Percentiles rank a stretch among this genome's conserved stretches.
phyloP scores from a whole-genome alignment of 257 asterid genomes.

The Leonotis leonurus region DNA sequence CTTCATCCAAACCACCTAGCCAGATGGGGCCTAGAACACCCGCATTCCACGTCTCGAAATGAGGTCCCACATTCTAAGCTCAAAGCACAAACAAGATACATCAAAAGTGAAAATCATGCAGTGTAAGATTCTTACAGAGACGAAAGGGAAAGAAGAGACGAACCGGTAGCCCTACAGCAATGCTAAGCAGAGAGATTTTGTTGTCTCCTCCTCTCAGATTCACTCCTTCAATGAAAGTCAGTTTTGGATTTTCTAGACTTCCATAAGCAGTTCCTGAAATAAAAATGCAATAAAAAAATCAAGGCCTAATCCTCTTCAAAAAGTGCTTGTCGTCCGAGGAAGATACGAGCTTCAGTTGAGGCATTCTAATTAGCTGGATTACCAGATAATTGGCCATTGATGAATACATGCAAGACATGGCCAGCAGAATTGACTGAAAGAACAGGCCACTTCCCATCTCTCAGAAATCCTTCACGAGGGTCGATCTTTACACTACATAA shows the following conservation, averaged over 20 bases:
- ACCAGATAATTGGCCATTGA: conserved; percentile 88
- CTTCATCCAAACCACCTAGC: conserved; percentile 79
- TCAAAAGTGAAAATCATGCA: not conserved
- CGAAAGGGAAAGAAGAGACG: conserved; percentile 20
- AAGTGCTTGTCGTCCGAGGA: too few species aligned
- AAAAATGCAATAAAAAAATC: conserved; percentile 1
- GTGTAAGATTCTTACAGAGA: not conserved
- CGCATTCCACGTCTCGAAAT: conserved; percentile 83
- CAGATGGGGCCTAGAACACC: conserved; percentile 91
- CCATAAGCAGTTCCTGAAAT: conserved; percentile 84
- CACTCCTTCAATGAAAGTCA: conserved; percentile 67
- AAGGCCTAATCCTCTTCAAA: not conserved
- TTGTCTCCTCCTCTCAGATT: conserved; percentile 76
- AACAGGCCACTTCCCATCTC: conserved; percentile 77
- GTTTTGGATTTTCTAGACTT: conserved; percentile 50
- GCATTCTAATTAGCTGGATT: not conserved
- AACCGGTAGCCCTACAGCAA: conserved; percentile 94
- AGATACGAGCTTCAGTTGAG: not conserved
- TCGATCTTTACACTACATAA: conserved; percentile 62
- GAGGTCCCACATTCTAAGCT: conserved; percentile 74
- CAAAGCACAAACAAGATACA: not conserved
- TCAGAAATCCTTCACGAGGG: conserved; percentile 54
- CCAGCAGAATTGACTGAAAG: conserved; percentile 86
- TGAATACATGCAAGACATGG: conserved; percentile 85
- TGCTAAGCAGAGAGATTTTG: conserved; percentile 78